Percentiles rank a stretch among this genome's conserved stretches.
Evolutionary conservation across 371 early-diverging fungal genomes (phyloP).

Genomic region (Mortierella sp.): DNA sequence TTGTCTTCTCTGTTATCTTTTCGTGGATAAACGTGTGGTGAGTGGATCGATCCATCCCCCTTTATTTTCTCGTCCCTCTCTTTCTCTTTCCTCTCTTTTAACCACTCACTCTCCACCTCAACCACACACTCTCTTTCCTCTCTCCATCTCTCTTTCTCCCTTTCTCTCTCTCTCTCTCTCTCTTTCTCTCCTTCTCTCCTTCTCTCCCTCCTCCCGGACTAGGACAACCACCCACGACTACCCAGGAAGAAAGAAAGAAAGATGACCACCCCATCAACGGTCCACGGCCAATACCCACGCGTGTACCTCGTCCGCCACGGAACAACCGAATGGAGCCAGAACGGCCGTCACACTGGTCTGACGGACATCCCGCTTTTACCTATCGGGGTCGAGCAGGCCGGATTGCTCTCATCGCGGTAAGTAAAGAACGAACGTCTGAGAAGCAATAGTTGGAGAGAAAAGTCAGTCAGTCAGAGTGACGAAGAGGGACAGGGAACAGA

Average conservation of each 20-base stretch:
- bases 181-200: neutral
- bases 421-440: neutral
- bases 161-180: neutral
- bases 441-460: too few relatives aligned
- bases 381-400: conserved; percentile 53
- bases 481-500: neutral
- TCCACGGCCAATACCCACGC: conserved; percentile 52
- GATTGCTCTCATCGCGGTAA: conserved; percentile 43
- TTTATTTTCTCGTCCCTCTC: neutral
- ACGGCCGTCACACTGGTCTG: conserved; percentile 54
- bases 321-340: conserved; percentile 59
- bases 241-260: neutral
- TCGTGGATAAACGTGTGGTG: neutral
- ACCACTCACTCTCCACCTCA: neutral
- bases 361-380: conserved; percentile 56
- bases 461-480: neutral
- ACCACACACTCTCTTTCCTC: neutral
- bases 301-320: conserved; percentile 57
- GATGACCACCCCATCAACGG: conserved; percentile 51
- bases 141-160: too few relatives aligned
- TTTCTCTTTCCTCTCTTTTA: neutral
- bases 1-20: neutral
- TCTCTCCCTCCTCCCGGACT: neutral
- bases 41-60: neutral
- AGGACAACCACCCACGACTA: neutral